Percentiles rank a stretch among this genome's conserved stretches.
Conservation (phyloP, 352 stramenopile species). For the Phytopythium chamaehyphon region DNA sequence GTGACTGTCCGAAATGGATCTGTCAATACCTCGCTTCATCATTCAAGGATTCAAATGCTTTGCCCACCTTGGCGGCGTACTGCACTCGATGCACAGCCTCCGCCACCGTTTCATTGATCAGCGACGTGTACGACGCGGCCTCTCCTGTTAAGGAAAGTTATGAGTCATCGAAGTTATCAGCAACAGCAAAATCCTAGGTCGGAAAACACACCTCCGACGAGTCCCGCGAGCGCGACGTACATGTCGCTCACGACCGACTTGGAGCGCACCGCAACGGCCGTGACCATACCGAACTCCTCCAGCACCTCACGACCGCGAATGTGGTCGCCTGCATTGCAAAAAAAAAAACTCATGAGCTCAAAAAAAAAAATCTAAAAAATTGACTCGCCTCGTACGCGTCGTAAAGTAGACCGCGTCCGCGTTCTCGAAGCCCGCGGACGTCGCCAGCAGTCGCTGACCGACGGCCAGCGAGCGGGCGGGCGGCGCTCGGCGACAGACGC, state of each 20-base stretch:
- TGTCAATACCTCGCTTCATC: not conserved
- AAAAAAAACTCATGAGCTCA: not conserved
- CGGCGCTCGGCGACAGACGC: constrained; percentile 1
- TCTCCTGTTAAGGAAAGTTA: constrained; percentile 26
- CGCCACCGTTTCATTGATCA: constrained; percentile 82
- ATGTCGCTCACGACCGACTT: constrained; percentile 83
- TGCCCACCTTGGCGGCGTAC: constrained; percentile 46
- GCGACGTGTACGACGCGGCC: constrained; percentile 66
- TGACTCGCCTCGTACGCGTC: constrained; percentile 34
- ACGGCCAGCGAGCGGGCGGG: not conserved
- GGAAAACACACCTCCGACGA: constrained; percentile 56
- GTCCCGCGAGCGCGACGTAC: constrained; percentile 64
- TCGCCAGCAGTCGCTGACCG: constrained; percentile 6
- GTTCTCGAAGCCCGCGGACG: not conserved
- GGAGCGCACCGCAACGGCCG: constrained; percentile 67
- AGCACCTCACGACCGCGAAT: constrained; percentile 67
- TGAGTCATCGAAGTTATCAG: too few relatives aligned
- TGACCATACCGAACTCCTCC: constrained; percentile 75
- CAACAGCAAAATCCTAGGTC: too few relatives aligned
- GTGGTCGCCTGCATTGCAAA: constrained; percentile 34
- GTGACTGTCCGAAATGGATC: constrained; percentile 21
- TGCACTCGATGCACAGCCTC: constrained; percentile 79
- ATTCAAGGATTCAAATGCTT: not conserved
- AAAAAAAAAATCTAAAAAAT: constrained; percentile 2
- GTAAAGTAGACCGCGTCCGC: constrained; percentile 56